Conservation (phyloP, 768 basidiomycete genomes). For the Cyathus striatus region DNA sequence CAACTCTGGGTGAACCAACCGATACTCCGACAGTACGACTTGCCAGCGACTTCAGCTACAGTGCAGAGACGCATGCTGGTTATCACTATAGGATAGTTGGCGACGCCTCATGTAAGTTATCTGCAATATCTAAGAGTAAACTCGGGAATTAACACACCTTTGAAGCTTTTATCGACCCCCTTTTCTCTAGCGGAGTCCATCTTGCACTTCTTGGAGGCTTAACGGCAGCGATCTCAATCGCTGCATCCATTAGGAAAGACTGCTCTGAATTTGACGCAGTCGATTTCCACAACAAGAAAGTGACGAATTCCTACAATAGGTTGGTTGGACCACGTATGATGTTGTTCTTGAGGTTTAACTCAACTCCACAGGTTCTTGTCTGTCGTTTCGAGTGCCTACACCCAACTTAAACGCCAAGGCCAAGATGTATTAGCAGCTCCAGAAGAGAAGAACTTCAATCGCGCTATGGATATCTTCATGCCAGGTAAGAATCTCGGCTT, state of each 20-base stretch:
- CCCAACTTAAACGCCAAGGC: neutral
- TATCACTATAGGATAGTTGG: slow-evolving; percentile 25
- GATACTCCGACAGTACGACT: slow-evolving; percentile 12
- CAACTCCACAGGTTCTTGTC: slow-evolving; percentile 3
- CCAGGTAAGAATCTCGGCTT: slow-evolving; percentile 1
- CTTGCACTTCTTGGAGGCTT: slow-evolving; percentile 2
- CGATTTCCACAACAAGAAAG: slow-evolving; percentile 2
- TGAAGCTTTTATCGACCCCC: slow-evolving; percentile 5
- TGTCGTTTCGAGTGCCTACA: slow-evolving; percentile 3
- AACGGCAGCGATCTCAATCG: neutral
- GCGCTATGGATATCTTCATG: slow-evolving; percentile 3
- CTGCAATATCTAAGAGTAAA: neutral
- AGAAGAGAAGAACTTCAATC: neutral
- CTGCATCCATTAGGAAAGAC: slow-evolving; percentile 2
- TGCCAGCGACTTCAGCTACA: slow-evolving; percentile 31
- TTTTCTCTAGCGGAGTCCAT: slow-evolving; percentile 5
- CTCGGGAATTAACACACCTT: slow-evolving; percentile 38
- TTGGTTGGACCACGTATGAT: neutral
- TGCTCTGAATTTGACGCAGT: slow-evolving; percentile 2
- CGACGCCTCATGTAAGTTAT: slow-evolving; percentile 22
- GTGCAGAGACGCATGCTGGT: slow-evolving; percentile 24
- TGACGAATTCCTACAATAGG: slow-evolving; percentile 1
- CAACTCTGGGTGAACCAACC: slow-evolving; percentile 10
- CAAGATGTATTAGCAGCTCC: neutral
- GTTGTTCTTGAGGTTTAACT: neutral